Percentiles rank a stretch among this genome's conserved stretches.
phyloP scores from a whole-genome alignment of 2,329 filamentous ascomycete species.

The Lasiodiplodia gonubiensis region DNA sequence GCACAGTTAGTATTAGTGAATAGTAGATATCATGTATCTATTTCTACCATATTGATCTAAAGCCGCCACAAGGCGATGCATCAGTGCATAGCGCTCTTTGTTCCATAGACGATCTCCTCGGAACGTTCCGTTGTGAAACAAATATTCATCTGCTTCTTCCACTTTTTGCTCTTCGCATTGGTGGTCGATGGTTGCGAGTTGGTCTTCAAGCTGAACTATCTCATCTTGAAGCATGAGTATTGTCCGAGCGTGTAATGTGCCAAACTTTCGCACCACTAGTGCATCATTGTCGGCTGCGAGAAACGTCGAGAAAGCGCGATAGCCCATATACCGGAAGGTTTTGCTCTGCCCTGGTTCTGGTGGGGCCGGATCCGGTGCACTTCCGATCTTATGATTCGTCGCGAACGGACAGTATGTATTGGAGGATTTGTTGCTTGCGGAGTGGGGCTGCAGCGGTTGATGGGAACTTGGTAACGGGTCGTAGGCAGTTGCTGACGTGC shows the following conservation, averaged over 20 bases:
- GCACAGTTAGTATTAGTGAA: not conserved
- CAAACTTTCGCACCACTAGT: slow-evolving; percentile 8
- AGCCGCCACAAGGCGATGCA: not conserved
- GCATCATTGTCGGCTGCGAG: slow-evolving; percentile 1
- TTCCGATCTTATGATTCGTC: not conserved
- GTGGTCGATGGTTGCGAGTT: not conserved
- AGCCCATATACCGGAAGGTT: not conserved
- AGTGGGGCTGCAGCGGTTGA: no score
- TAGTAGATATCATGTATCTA: not conserved
- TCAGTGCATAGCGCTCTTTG: not conserved
- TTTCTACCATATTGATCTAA: slow-evolving; percentile 2
- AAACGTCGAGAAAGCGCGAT: not conserved
- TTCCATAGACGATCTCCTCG: not conserved
- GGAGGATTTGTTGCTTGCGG: no score
- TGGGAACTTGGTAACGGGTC: no score
- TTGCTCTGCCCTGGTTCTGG: not conserved
- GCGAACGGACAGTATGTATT: not conserved
- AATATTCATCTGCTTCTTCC: not conserved
- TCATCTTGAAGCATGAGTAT: slow-evolving; percentile 11
- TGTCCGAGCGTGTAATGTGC: not conserved
- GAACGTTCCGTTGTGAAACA: not conserved
- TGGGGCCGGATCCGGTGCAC: not conserved
- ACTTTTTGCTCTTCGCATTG: not conserved
- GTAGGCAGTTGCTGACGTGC: no score
- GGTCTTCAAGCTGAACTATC: not conserved